Percentiles rank a stretch among this genome's conserved stretches.
Evolutionary conservation across 2,329 filamentous ascomycete genomes (phyloP).

Genomic region (Pestalotiopsis sp.): DNA sequence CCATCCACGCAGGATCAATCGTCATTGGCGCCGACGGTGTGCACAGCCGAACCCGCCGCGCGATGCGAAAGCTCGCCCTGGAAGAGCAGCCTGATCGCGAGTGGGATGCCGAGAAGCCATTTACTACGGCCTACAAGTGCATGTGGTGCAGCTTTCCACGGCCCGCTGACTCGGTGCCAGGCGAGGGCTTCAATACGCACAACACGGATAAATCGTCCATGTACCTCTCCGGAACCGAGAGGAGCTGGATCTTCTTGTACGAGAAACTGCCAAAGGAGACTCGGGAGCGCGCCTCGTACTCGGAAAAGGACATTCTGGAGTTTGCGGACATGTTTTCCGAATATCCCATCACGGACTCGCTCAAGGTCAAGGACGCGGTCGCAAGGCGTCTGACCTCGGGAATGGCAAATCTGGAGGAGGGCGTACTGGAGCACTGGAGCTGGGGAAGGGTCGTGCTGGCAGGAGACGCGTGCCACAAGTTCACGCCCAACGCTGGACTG

Average conservation of each 20-base stretch:
- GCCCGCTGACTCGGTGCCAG: not conserved
- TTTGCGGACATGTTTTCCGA: slow-evolving; percentile 27
- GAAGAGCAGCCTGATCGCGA: not conserved
- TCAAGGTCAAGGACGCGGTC: not conserved
- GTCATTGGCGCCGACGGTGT: slow-evolving; percentile 25
- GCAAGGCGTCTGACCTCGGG: not conserved
- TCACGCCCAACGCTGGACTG: slow-evolving; percentile 11
- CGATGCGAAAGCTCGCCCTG: slow-evolving; percentile 15
- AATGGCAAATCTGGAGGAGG: slow-evolving; percentile 13
- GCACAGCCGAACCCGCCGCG: slow-evolving; percentile 19
- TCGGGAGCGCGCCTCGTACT: slow-evolving; percentile 24
- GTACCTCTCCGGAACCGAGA: not conserved
- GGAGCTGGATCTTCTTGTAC: slow-evolving; percentile 7
- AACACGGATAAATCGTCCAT: not conserved
- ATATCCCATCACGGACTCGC: slow-evolving; percentile 20
- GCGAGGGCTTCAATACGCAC: not conserved
- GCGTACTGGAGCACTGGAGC: slow-evolving; percentile 13
- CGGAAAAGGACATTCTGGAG: slow-evolving; percentile 23
- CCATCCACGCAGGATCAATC: slow-evolving; percentile 20
- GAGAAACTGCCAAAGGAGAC: slow-evolving; percentile 17
- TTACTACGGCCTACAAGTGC: not conserved
- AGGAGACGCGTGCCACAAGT: slow-evolving; percentile 14
- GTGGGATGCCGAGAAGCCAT: not conserved
- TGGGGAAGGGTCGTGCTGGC: slow-evolving; percentile 11
- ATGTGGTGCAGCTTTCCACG: slow-evolving; percentile 8